Evolutionary conservation across 106 monocot genomes (phyloP), one percentile per base, ranked within the genome.

Genomic region (Phalaenopsis aphrodite): DNA sequence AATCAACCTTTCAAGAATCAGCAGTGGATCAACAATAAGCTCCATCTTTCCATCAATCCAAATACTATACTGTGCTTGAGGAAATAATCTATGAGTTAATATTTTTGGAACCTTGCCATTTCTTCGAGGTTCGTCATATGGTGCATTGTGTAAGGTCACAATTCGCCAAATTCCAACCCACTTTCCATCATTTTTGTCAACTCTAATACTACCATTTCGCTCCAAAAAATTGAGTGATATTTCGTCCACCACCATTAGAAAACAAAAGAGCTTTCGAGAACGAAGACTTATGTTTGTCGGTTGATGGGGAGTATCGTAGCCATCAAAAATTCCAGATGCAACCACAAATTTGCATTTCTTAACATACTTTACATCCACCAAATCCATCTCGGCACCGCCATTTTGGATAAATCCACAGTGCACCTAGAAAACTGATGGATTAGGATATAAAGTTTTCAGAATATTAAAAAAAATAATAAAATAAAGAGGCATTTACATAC

Each of bases 21-120:
- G 97, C 56, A 98, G 83, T 6, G 97, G 97, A 80, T 98, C 97
- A 80, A 98, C 90, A 68, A 94, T 84, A 61, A 98, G 90, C 79
- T 98, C 92, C 97, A 98, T 94, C 86, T 98, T 98, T 15, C 97
- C 97, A 90, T 98, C 97, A 87, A 98, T 94, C 97, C 97, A 98
- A 79, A 98, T 98, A 82, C 92, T 94, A 72, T 92, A 94, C 56
- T 80, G 87, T 42, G 94, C 97, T 89, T 92, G 88, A 71, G 97
- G 94, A 86, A 92, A 98, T 61, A 98, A 78, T 57, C 97, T 89
- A 37, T 98, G 97, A 19, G 94, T 90, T 78, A 98, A 79, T 76
- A 98, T 92, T 80, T 98, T 98, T 21, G 94, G 97, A 77, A 98
- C 89, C 78, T 98, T 98, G 18, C 97, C 97, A 83, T 98, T 98